Evolutionary conservation across 108 stramenopile species (phyloP).

Genomic region (Cylindrotheca fusiformis): DNA sequence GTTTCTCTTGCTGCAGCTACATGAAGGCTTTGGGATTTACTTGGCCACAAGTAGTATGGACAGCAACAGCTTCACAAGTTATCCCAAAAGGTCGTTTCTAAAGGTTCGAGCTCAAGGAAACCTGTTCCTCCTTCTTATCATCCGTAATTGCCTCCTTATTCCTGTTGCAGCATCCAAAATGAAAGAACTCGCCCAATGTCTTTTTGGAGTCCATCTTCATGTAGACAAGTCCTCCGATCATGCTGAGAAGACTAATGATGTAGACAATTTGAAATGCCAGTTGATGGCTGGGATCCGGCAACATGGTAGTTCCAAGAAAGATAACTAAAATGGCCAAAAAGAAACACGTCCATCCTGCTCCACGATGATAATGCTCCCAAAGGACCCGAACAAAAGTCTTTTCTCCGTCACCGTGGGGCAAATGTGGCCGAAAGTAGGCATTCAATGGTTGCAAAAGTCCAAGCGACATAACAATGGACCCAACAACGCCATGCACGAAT

Average conservation of each 20-base stretch:
- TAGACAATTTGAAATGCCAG: constrained; percentile 18
- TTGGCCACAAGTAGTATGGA: too few species aligned
- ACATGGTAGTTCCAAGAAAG: constrained; percentile 15
- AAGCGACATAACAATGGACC: constrained; percentile 22
- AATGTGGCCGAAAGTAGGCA: constrained; percentile 29
- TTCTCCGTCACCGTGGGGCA: constrained; percentile 7
- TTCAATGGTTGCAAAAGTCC: constrained; percentile 34
- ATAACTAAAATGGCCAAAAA: constrained; percentile 14
- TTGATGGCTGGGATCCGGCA: constrained; percentile 12
- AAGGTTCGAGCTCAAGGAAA: too few species aligned
- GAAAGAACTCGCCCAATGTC: background rate
- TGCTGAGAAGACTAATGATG: constrained; percentile 4
- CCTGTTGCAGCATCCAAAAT: too few species aligned
- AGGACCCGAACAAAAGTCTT: constrained; percentile 5
- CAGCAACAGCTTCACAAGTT: too few species aligned
- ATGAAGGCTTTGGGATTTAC: too few species aligned
- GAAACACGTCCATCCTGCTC: constrained; percentile 7
- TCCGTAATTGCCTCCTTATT: too few species aligned
- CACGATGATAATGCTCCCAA: constrained; percentile 31
- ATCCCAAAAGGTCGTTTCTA: too few species aligned
- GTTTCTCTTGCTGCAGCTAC: too few species aligned
- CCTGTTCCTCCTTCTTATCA: too few species aligned
- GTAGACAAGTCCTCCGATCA: background rate
- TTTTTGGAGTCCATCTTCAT: background rate
- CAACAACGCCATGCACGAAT: constrained; percentile 26